phyloP scores from a whole-genome alignment of 2,329 filamentous ascomycete genomes.

The Colletotrichum musae region DNA sequence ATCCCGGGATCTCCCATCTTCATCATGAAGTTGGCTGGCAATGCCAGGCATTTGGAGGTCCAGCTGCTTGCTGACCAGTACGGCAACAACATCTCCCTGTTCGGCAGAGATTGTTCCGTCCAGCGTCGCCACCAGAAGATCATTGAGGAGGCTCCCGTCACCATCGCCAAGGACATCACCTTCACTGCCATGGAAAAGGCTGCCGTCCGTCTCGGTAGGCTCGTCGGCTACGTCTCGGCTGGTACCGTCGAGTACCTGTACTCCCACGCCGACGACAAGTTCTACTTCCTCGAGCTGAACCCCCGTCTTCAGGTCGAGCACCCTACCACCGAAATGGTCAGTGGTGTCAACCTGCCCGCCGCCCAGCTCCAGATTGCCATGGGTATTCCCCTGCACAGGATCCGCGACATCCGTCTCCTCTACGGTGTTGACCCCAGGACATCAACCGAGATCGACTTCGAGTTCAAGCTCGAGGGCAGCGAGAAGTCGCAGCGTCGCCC shows the following conservation, averaged over 20 bases:
- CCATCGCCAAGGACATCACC: constrained; percentile 88
- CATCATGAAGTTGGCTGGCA: constrained; percentile 99
- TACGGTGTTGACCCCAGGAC: constrained; percentile 96
- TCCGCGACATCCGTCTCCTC: constrained; percentile 94
- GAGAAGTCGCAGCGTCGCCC: constrained; percentile 89
- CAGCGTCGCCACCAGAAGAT: constrained; percentile 99
- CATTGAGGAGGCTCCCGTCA: constrained; percentile 98
- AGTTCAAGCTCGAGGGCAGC: constrained; percentile 91
- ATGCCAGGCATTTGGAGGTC: constrained; percentile 96
- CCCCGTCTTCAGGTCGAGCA: constrained; percentile 99
- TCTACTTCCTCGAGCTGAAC: constrained; percentile 99
- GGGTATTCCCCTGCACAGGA: constrained; percentile 95
- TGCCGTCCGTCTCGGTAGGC: constrained; percentile 90
- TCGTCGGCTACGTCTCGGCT: constrained; percentile 98
- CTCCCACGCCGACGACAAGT: constrained; percentile 97
- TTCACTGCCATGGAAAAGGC: constrained; percentile 98
- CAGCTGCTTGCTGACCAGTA: constrained; percentile 98
- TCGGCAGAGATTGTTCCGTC: constrained; percentile 98
- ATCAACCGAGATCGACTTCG: constrained; percentile 91
- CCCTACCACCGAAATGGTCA: constrained; percentile 99
- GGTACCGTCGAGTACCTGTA: constrained; percentile 99
- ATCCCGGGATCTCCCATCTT: constrained; percentile 99
- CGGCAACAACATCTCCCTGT: constrained; percentile 99
- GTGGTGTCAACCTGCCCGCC: constrained; percentile 95
- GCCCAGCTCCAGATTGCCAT: constrained; percentile 99